phyloP scores from a whole-genome alignment of 179 eudicot genomes.

The Carnegiea gigantea region DNA sequence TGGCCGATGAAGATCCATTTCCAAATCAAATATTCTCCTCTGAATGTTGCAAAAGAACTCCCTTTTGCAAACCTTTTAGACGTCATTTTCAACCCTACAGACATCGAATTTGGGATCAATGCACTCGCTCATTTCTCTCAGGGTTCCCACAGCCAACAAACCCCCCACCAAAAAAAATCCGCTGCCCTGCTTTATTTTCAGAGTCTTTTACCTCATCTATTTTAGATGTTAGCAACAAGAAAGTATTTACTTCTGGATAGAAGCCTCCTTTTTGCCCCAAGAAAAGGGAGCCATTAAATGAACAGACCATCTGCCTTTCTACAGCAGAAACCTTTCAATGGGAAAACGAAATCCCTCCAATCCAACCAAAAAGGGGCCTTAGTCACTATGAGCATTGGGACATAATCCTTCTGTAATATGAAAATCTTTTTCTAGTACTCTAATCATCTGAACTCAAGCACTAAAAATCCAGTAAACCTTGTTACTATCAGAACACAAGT shows the following conservation, averaged over 20 bases:
- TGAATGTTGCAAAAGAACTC: background rate
- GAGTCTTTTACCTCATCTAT: background rate
- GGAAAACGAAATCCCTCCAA: too few species aligned
- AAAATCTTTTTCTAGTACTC: background rate
- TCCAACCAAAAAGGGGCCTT: too few species aligned
- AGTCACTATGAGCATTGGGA: too few species aligned
- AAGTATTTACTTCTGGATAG: too few species aligned
- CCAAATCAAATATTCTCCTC: background rate
- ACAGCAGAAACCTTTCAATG: too few species aligned
- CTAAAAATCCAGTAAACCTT: background rate
- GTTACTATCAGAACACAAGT: background rate
- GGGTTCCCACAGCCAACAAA: background rate
- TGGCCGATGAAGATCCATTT: background rate
- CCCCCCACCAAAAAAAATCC: too few species aligned
- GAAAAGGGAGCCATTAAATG: too few species aligned
- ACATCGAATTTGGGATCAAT: background rate
- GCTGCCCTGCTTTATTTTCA: too few species aligned
- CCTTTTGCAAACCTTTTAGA: background rate
- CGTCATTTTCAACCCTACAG: background rate
- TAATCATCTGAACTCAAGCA: background rate
- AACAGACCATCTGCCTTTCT: too few species aligned
- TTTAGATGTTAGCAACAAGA: too few species aligned
- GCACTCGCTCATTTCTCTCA: background rate
- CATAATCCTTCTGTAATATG: background rate
- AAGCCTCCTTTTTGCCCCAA: too few species aligned